Percentiles rank a stretch among this genome's conserved stretches.
phyloP scores from a whole-genome alignment of 2,329 filamentous ascomycete species.

The Scedosporium apiospermum region DNA sequence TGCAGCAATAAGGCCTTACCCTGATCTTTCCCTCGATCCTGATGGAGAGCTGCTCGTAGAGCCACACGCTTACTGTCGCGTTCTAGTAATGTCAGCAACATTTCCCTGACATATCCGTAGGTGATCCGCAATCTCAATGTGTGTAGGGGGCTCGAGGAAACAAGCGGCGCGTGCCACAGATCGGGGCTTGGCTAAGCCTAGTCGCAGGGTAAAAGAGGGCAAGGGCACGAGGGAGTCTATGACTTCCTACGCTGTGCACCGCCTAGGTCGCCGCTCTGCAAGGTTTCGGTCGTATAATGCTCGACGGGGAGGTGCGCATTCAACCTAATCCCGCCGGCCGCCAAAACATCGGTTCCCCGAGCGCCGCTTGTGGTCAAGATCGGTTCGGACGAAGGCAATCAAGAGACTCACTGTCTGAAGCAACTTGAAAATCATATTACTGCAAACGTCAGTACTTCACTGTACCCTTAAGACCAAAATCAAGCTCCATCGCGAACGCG shows the following conservation, averaged over 20 bases:
- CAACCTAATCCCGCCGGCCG: background rate
- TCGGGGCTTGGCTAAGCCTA: background rate
- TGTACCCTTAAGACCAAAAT: background rate
- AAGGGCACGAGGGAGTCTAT: background rate
- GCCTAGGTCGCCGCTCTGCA: background rate
- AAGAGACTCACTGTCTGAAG: constrained; percentile 48
- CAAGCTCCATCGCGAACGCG: background rate
- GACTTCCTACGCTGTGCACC: background rate
- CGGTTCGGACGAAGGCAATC: background rate
- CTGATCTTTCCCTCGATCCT: constrained; percentile 95
- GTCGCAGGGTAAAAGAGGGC: background rate
- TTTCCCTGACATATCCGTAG: too few relatives aligned
- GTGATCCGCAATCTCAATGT: background rate
- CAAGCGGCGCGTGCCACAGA: background rate
- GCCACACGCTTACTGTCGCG: constrained; percentile 84
- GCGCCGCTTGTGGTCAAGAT: background rate
- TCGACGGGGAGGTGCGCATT: background rate
- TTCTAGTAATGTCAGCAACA: constrained; percentile 35
- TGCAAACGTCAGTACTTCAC: constrained; percentile 16
- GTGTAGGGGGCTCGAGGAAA: background rate
- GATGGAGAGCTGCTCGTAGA: constrained; percentile 91
- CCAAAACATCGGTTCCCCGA: background rate
- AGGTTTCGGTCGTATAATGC: background rate
- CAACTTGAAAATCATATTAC: constrained; percentile 59
- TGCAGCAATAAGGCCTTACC: constrained; percentile 59